Evolutionary conservation across 495 filamentous ascomycete genomes (phyloP).

Genomic region (Beverwykella pulmonaria): DNA sequence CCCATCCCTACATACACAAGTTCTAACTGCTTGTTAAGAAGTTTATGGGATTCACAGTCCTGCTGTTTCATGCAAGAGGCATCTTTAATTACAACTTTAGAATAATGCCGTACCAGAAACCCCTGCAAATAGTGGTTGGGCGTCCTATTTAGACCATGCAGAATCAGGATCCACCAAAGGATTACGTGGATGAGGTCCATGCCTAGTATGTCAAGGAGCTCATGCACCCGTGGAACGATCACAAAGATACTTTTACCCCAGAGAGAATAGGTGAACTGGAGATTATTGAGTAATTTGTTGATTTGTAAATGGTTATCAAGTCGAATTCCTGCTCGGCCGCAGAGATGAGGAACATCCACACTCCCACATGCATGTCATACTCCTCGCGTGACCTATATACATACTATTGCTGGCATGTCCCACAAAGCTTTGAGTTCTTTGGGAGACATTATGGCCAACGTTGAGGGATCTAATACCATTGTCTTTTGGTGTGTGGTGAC

Average conservation of each 20-base stretch:
- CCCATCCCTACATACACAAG: constrained; percentile 73
- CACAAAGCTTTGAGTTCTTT: too few species aligned
- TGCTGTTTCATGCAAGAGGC: constrained; percentile 84
- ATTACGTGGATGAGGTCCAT: constrained; percentile 81
- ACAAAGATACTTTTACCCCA: constrained; percentile 82
- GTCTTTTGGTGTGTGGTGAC: too few species aligned
- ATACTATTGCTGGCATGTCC: too few species aligned
- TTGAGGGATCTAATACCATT: too few species aligned
- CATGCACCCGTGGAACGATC: constrained; percentile 78
- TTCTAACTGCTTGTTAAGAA: constrained; percentile 80
- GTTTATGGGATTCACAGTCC: constrained; percentile 88
- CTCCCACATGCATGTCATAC: too few species aligned
- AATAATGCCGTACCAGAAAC: constrained; percentile 85
- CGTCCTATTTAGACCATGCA: constrained; percentile 71
- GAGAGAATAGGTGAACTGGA: constrained; percentile 73
- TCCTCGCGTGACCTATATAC: too few species aligned
- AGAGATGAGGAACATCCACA: too few species aligned
- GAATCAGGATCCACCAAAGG: constrained; percentile 61
- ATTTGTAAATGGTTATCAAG: too few species aligned
- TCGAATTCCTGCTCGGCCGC: too few species aligned
- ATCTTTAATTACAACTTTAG: constrained; percentile 98
- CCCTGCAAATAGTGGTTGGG: constrained; percentile 87
- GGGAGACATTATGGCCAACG: too few species aligned
- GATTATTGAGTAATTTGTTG: constrained; percentile 68
- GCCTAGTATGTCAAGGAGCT: constrained; percentile 76